A percentile compares a stretch with the other conserved stretches of the same genome.
phyloP scores from a whole-genome alignment of 352 stramenopile species.

The Phytophthora chlamydospora region DNA sequence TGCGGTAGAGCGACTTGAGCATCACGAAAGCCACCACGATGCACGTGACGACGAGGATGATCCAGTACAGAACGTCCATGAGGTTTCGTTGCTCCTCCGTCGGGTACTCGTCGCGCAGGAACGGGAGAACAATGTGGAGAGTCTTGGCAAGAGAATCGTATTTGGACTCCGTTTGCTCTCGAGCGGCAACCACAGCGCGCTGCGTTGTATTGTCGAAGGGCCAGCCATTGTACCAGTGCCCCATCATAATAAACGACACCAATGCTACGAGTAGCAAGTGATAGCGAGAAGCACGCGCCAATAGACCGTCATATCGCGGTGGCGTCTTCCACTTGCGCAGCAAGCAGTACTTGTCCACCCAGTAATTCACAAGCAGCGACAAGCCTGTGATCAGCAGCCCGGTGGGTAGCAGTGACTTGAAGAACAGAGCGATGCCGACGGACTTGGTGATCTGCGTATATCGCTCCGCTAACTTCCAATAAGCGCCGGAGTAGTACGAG shows the following conservation, averaged over 20 bases:
- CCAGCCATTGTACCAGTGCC: conserved; percentile 83
- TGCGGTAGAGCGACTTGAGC: conserved; percentile 41
- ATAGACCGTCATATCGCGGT: conserved; percentile 61
- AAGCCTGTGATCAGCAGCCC: conserved; percentile 68
- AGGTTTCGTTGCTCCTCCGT: conserved; percentile 41
- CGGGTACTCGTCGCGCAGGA: conserved; percentile 48
- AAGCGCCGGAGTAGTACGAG: conserved; percentile 70
- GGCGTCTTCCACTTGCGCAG: conserved; percentile 77
- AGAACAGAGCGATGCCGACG: conserved; percentile 70
- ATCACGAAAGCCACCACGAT: conserved; percentile 40
- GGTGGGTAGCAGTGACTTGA: conserved; percentile 67
- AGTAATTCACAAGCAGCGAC: conserved; percentile 80
- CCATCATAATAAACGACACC: conserved; percentile 75
- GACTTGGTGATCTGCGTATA: conserved; percentile 77
- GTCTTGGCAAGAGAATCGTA: conserved; percentile 41
- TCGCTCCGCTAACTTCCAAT: conserved; percentile 71
- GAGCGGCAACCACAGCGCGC: conserved; percentile 31
- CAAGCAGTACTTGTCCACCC: conserved; percentile 86
- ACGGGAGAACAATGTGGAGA: conserved; percentile 58
- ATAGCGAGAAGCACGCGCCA: conserved; percentile 68
- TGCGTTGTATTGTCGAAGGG: conserved; percentile 62
- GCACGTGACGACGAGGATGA: conserved; percentile 48
- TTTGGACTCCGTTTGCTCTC: conserved; percentile 32
- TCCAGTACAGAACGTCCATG: conserved; percentile 46
- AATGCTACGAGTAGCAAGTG: conserved; percentile 71